These are phyloP conservation scores for Nigrospora osmanthi DNA, from an alignment of 2,329 filamentous ascomycete genomes.

Conservation along the genomic window DNA sequence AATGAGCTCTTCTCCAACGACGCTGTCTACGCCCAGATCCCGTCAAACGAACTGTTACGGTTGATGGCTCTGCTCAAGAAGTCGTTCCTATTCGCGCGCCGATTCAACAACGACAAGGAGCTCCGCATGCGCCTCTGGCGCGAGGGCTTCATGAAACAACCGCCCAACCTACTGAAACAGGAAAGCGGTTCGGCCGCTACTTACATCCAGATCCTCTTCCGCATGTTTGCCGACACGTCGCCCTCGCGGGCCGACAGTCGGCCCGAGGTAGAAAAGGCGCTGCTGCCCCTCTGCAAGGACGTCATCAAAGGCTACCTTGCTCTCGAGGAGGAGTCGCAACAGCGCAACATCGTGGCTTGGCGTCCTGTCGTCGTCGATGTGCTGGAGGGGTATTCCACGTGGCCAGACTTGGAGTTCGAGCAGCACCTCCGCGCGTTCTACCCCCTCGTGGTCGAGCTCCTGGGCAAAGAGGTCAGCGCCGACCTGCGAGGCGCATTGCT, in stretches of 20 bases:
- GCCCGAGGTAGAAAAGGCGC: slow-evolving; percentile 77
- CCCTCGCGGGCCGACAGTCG: slow-evolving; percentile 75
- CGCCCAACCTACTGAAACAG: slow-evolving; percentile 94
- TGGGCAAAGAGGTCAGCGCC: slow-evolving; percentile 70
- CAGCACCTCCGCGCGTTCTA: slow-evolving; percentile 79
- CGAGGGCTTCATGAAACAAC: slow-evolving; percentile 99
- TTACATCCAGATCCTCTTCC: slow-evolving; percentile 90
- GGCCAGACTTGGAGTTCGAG: slow-evolving; percentile 72
- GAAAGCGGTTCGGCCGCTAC: slow-evolving; percentile 88
- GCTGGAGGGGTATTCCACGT: slow-evolving; percentile 82
- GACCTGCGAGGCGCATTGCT: slow-evolving; percentile 77
- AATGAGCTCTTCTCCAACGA: slow-evolving; percentile 98
- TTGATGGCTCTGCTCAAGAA: slow-evolving; percentile 94
- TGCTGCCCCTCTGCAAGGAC: slow-evolving; percentile 92
- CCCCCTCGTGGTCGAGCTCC: slow-evolving; percentile 72
- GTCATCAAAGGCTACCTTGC: slow-evolving; percentile 80
- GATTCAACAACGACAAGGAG: slow-evolving; percentile 97
- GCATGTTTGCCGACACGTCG: slow-evolving; percentile 91
- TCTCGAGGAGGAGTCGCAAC: slow-evolving; percentile 92
- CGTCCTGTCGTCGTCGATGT: slow-evolving; percentile 95
- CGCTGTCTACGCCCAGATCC: slow-evolving; percentile 87
- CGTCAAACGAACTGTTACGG: slow-evolving; percentile 78
- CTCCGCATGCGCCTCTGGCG: slow-evolving; percentile 89
- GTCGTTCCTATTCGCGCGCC: slow-evolving; percentile 91
- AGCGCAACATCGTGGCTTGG: slow-evolving; percentile 96